phyloP scores from a whole-genome alignment of 805 yeast species.

The Suhomyces kilbournensis region DNA sequence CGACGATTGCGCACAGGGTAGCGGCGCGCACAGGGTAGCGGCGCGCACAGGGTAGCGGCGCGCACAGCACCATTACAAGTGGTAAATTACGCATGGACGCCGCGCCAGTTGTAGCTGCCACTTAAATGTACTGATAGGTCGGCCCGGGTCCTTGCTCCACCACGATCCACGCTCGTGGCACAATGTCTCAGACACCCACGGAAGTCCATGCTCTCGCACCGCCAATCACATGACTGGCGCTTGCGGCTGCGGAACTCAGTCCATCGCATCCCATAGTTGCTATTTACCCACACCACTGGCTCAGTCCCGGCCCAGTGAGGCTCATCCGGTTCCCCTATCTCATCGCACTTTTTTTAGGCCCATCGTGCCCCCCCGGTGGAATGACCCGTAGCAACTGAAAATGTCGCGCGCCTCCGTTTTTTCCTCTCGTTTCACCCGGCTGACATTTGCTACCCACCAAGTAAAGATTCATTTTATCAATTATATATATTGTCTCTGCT shows the following conservation, averaged over 20 bases:
- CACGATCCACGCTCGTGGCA: background rate
- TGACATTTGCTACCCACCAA: background rate
- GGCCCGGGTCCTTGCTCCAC: too few species aligned
- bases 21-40: too few species aligned
- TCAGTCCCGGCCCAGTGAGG: background rate
- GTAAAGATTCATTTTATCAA: background rate
- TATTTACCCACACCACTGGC: background rate
- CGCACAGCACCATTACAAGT: too few species aligned
- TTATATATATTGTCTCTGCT: background rate
- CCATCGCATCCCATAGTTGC: background rate
- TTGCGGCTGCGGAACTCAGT: background rate
- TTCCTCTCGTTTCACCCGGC: background rate
- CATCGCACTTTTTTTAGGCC: background rate
- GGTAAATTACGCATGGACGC: too few species aligned
- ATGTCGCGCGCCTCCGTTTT: constrained; percentile 6
- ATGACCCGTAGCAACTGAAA: constrained; percentile 2
- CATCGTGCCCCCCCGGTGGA: background rate
- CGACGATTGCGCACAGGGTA: too few species aligned
- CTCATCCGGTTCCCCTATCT: background rate
- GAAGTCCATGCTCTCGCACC: background rate
- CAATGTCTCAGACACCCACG: background rate
- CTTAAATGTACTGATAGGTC: too few species aligned
- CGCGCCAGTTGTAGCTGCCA: too few species aligned
- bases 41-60: too few species aligned
- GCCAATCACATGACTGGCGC: background rate